These are phyloP conservation scores for Rhodotorula sp. DNA, from an alignment of 1,284 basidiomycete genomes.

Conservation along the genomic window DNA sequence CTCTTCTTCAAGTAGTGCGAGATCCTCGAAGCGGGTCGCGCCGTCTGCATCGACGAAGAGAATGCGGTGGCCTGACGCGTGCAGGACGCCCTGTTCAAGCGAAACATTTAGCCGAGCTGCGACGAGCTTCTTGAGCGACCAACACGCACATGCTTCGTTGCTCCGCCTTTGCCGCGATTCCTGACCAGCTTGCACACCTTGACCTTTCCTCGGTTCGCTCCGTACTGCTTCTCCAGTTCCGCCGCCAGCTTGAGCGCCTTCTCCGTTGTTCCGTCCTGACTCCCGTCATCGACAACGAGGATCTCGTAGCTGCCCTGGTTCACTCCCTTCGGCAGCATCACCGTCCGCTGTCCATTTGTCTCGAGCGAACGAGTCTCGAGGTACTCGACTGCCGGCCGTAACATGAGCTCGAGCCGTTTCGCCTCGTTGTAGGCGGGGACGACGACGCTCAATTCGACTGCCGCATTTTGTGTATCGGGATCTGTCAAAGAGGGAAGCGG, in stretches of 20 bases:
- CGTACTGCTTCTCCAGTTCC: constrained; percentile 53
- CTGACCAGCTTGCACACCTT: constrained; percentile 71
- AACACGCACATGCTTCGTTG: constrained; percentile 70
- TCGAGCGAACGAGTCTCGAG: constrained; percentile 55
- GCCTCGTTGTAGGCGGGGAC: constrained; percentile 90
- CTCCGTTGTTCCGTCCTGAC: constrained; percentile 67
- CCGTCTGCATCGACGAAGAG: constrained; percentile 93
- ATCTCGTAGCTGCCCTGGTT: constrained; percentile 60
- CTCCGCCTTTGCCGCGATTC: constrained; percentile 88
- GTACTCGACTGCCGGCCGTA: constrained; percentile 62
- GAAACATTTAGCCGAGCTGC: background rate
- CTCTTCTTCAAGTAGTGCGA: constrained; percentile 67
- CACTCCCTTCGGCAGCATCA: background rate
- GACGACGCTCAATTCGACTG: constrained; percentile 63
- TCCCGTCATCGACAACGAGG: constrained; percentile 86
- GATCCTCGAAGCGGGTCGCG: constrained; percentile 78
- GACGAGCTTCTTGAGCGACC: too few species aligned
- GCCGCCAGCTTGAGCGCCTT: constrained; percentile 65
- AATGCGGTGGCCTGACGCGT: constrained; percentile 70
- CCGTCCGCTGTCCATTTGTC: too few species aligned
- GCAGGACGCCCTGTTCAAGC: constrained; percentile 62
- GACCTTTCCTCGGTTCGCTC: constrained; percentile 54
- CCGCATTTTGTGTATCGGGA: constrained; percentile 9
- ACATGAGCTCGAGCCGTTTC: constrained; percentile 73
- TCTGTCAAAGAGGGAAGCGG: constrained; percentile 48